Base-by-base conservation (phyloP, 805 yeast species). In the Zygosaccharomyces siamensis region DNA sequence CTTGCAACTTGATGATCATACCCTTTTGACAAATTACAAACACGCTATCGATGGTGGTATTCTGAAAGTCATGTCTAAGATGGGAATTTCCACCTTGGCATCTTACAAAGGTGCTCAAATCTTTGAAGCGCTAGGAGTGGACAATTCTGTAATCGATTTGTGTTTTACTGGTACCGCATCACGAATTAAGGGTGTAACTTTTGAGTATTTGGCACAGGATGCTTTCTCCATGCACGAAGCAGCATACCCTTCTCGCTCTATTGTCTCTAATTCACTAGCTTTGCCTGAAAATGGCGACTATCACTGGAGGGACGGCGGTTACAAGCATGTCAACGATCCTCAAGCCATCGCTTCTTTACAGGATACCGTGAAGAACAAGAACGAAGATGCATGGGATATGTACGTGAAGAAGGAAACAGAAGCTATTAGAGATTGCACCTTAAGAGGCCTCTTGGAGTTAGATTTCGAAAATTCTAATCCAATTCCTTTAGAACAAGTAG, bases 41-140 rank as follows among this genome's bases (percentile, higher is more conserved):
- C 76, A 81, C 57, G 84, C 97, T 10, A 76, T 87, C 51, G 95
- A 92, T 64, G 85, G 89, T 47, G 98, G 98, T 71, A 84, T 92
- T 59, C 74, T 89, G 61, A 92, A 93, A 75, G 97, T 93, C 51
- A 92, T 92, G 99, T 89, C 97, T 32, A 92, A 93, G 77, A 93
- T 92, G 98, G 99, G 99, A 76, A 93, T 92, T 60, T 90, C 98
- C 28, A 93, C 99, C 27, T 76, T 92, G 67, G 97, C 97, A 10
- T 88, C 97, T n/a, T 92, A 92, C 73, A 92, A 92, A 73, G 98
- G 98, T 70, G 99, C 99, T 26, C 99, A 92, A 74, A 93, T 92
- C 64, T 92, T 93, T 67, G 99, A 92, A 72, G 96, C 96, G 43
- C 75, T 92, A 53, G 99, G 99, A 70, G 83, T 92, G 53, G 97